Evolutionary conservation across 129 eudicot species (phyloP), one percentile per base, ranked within the genome.

Genomic region (Solidago caesia): DNA sequence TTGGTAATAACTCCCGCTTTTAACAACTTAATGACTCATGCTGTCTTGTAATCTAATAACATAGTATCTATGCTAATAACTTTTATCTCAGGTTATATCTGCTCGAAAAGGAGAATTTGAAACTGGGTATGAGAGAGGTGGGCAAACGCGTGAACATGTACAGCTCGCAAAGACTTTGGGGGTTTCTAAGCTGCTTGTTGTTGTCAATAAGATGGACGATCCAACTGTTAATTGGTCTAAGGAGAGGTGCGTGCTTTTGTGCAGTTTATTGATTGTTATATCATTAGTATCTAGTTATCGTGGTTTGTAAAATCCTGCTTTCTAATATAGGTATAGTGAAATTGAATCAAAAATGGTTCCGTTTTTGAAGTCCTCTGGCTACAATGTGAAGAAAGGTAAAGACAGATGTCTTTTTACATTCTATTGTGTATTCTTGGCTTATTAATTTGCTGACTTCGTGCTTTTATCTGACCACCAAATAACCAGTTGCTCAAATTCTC

Each of bases 71-170:
- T 67, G n/a, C 7, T 62, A 12, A 60, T 75, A 21, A 46, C 46
- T 6, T 56, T 4, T 33, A 58, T 41, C 76, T 67, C 66, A 93
- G 98, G 98, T 93, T 8, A 90, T 93, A 77, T 93, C 98, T 83
- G 98, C 98, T 79, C 92, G 98, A 10, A 93, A 90, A 79, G 98
- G 98, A 44, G 98, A 93, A 84, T 93, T 93, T 85, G 98, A 93
- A 85, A 93, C 98, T 72, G 98, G 98, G 51, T 93, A 84, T 79
- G 98, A 93, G 80, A 90, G 84, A 85, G 98, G 98, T 81, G 98
- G 98, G 56, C 98, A 93, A 83, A 93, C 98, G n/a, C 92, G 98
- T 53, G 98, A 93, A 63, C 98, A 93, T 90, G 98, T 93, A 69
- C 92, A 85, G 58, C 98, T 93, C 58, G 98, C 98, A 72, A 93